Conservation (phyloP, 805 yeast species). For the Kodamaea fukazawae region DNA sequence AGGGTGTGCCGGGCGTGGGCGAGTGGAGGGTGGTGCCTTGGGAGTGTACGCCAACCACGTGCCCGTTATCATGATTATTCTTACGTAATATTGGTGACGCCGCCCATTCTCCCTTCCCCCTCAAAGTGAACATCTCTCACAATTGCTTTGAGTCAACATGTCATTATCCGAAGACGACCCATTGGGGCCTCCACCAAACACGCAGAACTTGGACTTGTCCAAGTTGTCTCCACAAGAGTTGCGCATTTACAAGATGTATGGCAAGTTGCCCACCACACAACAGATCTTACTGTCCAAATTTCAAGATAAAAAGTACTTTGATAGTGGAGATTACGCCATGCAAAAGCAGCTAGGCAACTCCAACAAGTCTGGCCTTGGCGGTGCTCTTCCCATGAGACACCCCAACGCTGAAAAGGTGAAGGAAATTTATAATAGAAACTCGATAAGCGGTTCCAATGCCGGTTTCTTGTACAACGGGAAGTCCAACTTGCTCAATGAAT, state of each 20-base stretch:
- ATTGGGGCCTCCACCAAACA: conserved; percentile 45
- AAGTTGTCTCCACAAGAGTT: conserved; percentile 76
- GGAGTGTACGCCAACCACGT: background rate
- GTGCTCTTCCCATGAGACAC: conserved; percentile 41
- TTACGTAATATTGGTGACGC: too few species aligned
- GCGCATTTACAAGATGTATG: conserved; percentile 75
- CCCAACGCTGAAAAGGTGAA: conserved; percentile 60
- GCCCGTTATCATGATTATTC: too few species aligned
- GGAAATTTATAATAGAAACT: conserved; percentile 54
- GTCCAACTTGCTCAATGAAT: conserved; percentile 54
- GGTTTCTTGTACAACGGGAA: conserved; percentile 48
- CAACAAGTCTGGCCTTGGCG: conserved; percentile 26
- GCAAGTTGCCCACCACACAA: conserved; percentile 77
- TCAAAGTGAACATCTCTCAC: background rate
- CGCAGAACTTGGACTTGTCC: conserved; percentile 49
- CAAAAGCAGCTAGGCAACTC: conserved; percentile 44
- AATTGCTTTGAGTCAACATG: conserved; percentile 16
- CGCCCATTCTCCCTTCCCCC: background rate
- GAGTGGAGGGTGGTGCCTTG: too few species aligned
- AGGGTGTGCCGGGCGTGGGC: too few species aligned
- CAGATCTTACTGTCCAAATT: conserved; percentile 72
- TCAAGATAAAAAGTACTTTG: conserved; percentile 88
- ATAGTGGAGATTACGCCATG: conserved; percentile 92
- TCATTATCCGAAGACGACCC: conserved; percentile 48
- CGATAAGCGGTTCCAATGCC: conserved; percentile 49